A percentile compares a stretch with the other conserved stretches of the same genome.
Evolutionary conservation across 345 rosid genomes (phyloP).

Genomic region (Laguncularia racemosa): DNA sequence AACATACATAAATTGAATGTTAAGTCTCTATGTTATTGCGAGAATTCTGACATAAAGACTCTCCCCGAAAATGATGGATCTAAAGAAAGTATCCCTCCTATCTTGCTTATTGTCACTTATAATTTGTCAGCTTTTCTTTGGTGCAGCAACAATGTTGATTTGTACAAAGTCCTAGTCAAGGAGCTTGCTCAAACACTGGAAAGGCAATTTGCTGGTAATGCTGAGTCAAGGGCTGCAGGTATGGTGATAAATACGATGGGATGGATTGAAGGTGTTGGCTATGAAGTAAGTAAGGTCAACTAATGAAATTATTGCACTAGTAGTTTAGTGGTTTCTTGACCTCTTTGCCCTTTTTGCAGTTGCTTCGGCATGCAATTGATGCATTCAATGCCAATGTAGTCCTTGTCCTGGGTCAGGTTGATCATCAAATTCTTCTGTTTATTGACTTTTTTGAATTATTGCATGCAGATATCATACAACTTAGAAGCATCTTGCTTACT

Average conservation of each 20-base stretch:
- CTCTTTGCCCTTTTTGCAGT: constrained; percentile 30
- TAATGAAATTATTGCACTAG: no score
- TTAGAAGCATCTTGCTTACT: no score
- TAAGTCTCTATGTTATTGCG: no score
- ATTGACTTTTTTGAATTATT: not conserved
- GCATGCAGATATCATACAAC: no score
- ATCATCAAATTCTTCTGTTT: not conserved
- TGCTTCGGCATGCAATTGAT: constrained; percentile 76
- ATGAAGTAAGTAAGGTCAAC: constrained; percentile 36
- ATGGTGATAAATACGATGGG: constrained; percentile 97
- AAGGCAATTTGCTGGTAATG: constrained; percentile 61
- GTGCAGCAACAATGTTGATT: constrained; percentile 61
- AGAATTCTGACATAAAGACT: no score
- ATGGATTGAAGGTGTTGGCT: constrained; percentile 91
- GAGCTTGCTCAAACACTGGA: constrained; percentile 82
- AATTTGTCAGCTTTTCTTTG: constrained; percentile 12
- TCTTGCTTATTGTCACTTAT: no score
- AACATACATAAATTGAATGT: no score
- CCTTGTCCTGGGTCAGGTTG: constrained; percentile 83
- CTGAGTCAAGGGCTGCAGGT: constrained; percentile 77
- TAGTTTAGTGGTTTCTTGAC: not conserved
- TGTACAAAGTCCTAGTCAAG: constrained; percentile 65
- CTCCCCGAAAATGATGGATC: no score
- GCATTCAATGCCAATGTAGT: constrained; percentile 80
- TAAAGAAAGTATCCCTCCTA: no score